Base-by-base conservation (phyloP, 768 basidiomycete genomes). In the Boletus edulis region DNA sequence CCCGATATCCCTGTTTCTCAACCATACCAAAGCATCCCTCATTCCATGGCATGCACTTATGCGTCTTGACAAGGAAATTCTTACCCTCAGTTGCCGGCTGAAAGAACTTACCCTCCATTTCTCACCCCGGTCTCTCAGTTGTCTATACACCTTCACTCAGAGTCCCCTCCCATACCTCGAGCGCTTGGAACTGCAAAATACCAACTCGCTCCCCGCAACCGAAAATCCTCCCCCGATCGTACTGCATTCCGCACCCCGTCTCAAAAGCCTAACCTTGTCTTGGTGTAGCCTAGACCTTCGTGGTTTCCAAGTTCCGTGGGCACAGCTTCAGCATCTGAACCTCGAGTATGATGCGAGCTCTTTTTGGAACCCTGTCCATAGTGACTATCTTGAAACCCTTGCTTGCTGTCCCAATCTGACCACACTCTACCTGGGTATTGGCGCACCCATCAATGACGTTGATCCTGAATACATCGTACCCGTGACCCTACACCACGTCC, bases 301-400 rank as follows among this genome's bases (percentile, higher is more conserved):
- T 13, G 15, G 44, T n/a, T 70, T 70, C 51, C 58, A 62, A 18
- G 9, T 70, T 17, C 70, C 68, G 0, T 70, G 70, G 68, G 47
- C 40, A 1, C 70, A 72, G 52, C 56, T 70, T 38, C 62, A 61
- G 29, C 49, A 66, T 44, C 58, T 70, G 2, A 62, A 58, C 35
- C 70, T 70, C 39, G 60, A 68, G 20, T 60, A 70, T 18, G 55
- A 70, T 31, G 70, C 68, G 2, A 60, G 58, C 58, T 31, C 68
- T 1, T 64, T 58, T 51, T 70, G 70, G 70, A 68, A 64, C 22
- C 58, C 66, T 3, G 58, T 62, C 9, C 68, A 70, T 17, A 68
- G 56, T 43, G 64, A 72, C 35, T 68, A 72, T 29, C 62, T 70
- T 3, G 44, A 46, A 46, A 52, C 46, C 43, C 66, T 70, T 38